These are phyloP conservation scores for Lodderomyces parapsilosis DNA, from an alignment of 1,139 yeast species.

Conservation along the genomic window DNA sequence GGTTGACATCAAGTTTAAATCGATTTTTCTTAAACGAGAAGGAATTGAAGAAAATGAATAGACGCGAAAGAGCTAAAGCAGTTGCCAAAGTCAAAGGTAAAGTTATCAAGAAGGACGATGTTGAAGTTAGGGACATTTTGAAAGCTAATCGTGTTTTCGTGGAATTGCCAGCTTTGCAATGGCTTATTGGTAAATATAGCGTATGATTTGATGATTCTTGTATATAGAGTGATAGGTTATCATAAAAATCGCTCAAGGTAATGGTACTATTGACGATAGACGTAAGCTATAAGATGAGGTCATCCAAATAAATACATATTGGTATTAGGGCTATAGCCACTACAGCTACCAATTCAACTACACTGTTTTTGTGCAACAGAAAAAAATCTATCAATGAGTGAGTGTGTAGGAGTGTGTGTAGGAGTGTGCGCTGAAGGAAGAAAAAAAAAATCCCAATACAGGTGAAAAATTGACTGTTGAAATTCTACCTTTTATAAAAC, in stretches of 20 bases:
- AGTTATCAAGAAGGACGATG: constrained; percentile 71
- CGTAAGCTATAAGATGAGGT: too few relatives aligned
- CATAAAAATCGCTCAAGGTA: neutral
- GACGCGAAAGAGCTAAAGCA: constrained; percentile 18
- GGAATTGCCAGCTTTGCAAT: constrained; percentile 73
- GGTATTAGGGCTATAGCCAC: constrained; percentile 2
- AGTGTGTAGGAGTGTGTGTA: neutral
- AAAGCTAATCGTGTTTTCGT: constrained; percentile 77
- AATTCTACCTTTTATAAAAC: constrained; percentile 5
- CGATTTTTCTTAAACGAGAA: constrained; percentile 7
- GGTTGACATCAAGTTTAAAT: constrained; percentile 35
- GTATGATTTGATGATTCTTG: constrained; percentile 8
- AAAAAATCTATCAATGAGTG: constrained; percentile 1
- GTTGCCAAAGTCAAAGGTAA: constrained; percentile 56
- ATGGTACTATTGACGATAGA: too few relatives aligned
- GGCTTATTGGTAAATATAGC: constrained; percentile 40
- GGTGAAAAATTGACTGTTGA: neutral
- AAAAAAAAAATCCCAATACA: constrained; percentile 12
- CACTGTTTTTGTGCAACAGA: neutral
- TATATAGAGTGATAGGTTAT: constrained; percentile 10
- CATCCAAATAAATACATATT: neutral
- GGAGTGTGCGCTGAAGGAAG: neutral
- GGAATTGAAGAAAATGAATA: constrained; percentile 6
- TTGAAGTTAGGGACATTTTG: constrained; percentile 80
- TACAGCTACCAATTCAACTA: constrained; percentile 1